phyloP scores from a whole-genome alignment of 192 early-diverging fungal species.

The Chytriomyces confervae region DNA sequence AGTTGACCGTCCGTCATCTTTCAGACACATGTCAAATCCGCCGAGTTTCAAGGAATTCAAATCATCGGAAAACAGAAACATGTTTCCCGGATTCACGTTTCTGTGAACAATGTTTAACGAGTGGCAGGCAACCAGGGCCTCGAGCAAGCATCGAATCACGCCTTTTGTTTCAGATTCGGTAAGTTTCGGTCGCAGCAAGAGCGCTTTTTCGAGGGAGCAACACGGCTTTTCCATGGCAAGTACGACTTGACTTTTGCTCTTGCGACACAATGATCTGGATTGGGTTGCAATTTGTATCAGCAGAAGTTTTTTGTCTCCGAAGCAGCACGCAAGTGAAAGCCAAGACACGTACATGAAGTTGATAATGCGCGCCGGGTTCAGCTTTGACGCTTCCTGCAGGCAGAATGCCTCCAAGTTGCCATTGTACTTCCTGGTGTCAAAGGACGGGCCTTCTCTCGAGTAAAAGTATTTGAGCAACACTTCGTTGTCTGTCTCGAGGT shows the following conservation, averaged over 20 bases:
- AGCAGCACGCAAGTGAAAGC: not conserved
- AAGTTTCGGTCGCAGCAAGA: not conserved
- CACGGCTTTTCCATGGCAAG: not conserved
- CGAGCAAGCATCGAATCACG: not conserved
- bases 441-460: not conserved
- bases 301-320: too few relatives aligned
- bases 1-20: not conserved
- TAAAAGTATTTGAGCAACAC: too few relatives aligned
- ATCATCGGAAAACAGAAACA: conserved; percentile 11
- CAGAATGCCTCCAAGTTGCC: too few relatives aligned
- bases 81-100: not conserved
- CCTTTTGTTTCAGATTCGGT: conserved; percentile 6
- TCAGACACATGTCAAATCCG: not conserved
- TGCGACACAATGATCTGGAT: not conserved
- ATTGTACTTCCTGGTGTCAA: too few relatives aligned
- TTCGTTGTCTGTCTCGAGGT: too few relatives aligned
- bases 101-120: not conserved
- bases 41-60: conserved; percentile 8
- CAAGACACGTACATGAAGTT: not conserved
- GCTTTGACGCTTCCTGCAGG: not conserved
- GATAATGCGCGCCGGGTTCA: conserved; percentile 4
- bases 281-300: not conserved
- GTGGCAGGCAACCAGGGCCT: conserved; percentile 2
- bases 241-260: not conserved
- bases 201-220: not conserved